phyloP scores from a whole-genome alignment of 2,329 filamentous ascomycete genomes.

The Fusarium concolor region DNA sequence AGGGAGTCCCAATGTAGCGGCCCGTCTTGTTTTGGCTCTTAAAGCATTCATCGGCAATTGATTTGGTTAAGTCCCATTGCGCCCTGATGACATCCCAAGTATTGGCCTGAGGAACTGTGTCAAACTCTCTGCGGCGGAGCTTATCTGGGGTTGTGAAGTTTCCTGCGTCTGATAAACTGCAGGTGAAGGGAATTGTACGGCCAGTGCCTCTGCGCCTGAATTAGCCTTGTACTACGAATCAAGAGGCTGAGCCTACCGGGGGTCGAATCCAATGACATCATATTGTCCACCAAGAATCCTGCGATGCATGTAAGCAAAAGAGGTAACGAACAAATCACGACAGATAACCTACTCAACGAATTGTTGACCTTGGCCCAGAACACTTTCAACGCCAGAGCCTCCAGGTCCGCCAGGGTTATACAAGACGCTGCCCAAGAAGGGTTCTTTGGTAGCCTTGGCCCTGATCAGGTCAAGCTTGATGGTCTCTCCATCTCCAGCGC shows the following conservation, averaged over 20 bases:
- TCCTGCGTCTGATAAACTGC: not conserved
- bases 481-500: constrained; percentile 40
- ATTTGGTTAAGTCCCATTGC: fast-evolving
- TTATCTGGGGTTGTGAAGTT: not conserved
- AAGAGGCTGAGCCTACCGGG: not conserved
- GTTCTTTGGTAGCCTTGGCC: constrained; percentile 46
- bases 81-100: not conserved
- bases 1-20: constrained; percentile 46
- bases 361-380: fast-evolving
- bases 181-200: constrained; percentile 15
- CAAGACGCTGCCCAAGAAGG: constrained; percentile 53
- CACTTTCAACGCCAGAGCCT: constrained; percentile 12
- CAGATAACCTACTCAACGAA: not conserved
- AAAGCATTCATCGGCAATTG: constrained; percentile 31
- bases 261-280: constrained; percentile 24
- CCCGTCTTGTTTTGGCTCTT: constrained; percentile 38
- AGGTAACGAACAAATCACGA: fast-evolving
- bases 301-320: not conserved
- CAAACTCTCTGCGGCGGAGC: constrained; percentile 1
- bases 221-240: not conserved
- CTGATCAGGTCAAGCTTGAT: constrained; percentile 50
- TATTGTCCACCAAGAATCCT: constrained; percentile 30
- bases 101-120: not conserved
- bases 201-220: not conserved
- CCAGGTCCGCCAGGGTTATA: constrained; percentile 56